Conservation (phyloP, 2,329 filamentous ascomycete genomes). For the Diaporthe nobilis region DNA sequence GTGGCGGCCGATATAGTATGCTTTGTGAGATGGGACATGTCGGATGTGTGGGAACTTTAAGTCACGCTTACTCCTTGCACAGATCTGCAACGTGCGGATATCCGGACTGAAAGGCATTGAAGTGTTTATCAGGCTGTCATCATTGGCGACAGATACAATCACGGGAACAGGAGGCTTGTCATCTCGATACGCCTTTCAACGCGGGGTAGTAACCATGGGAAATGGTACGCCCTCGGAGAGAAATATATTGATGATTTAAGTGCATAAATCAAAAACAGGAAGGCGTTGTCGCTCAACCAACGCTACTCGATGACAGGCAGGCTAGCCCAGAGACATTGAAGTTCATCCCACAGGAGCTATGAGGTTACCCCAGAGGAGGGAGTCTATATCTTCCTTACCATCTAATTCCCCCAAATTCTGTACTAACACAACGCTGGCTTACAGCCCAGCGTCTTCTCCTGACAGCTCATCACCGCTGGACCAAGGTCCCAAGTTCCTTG, state of each 20-base stretch:
- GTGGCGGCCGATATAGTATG: background rate
- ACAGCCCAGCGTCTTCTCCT: too few relatives aligned
- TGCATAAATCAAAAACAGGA: background rate
- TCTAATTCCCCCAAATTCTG: background rate
- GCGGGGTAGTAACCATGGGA: background rate
- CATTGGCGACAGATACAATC: background rate
- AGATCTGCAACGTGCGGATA: background rate
- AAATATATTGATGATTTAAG: too few relatives aligned
- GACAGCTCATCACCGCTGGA: background rate
- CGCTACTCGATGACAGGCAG: too few relatives aligned
- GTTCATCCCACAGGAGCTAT: background rate
- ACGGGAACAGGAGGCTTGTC: too few relatives aligned
- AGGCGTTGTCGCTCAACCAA: too few relatives aligned
- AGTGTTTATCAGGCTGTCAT: too few relatives aligned
- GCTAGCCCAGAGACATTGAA: too few relatives aligned
- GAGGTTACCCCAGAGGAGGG: too few relatives aligned
- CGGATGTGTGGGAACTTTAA: background rate
- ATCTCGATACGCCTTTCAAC: background rate
- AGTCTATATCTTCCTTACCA: background rate
- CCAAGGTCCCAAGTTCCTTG: conserved; percentile 13
- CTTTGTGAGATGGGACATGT: background rate
- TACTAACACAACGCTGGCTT: too few relatives aligned
- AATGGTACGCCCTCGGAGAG: too few relatives aligned
- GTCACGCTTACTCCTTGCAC: background rate
- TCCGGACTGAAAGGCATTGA: background rate